Conservation (phyloP, 441 rosid species). For the Bruguiera hainesii region DNA sequence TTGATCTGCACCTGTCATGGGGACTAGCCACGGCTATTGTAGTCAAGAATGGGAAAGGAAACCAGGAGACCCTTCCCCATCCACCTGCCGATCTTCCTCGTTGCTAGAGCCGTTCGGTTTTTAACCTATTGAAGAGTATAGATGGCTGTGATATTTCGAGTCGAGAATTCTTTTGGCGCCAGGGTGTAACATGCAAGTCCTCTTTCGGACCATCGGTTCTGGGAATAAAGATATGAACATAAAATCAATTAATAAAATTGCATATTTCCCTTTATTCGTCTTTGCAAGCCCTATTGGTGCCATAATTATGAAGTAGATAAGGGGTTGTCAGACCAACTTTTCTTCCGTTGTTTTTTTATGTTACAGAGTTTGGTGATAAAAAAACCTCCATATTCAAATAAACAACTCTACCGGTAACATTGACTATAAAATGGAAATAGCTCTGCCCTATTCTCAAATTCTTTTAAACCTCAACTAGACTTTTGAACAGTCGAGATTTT, state of each 20-base stretch:
- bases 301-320: too few relatives aligned
- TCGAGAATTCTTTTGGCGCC: constrained; percentile 29
- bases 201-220: constrained; percentile 19
- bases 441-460: too few relatives aligned
- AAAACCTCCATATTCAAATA: too few relatives aligned
- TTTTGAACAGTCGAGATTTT: too few relatives aligned
- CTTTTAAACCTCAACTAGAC: too few relatives aligned
- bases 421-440: too few relatives aligned
- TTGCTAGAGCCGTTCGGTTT: constrained; percentile 38
- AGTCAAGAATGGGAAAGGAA: constrained; percentile 64
- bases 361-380: too few relatives aligned
- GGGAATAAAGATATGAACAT: constrained; percentile 22
- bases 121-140: not conserved
- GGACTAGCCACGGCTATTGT: constrained; percentile 66
- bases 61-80: constrained; percentile 54
- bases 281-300: too few relatives aligned
- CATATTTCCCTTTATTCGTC: constrained; percentile 9
- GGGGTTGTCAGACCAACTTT: too few relatives aligned
- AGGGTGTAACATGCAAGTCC: constrained; percentile 19
- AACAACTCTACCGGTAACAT: too few relatives aligned
- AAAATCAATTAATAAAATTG: constrained; percentile 20
- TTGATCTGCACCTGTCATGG: constrained; percentile 78
- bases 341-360: too few relatives aligned
- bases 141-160: constrained; percentile 8
- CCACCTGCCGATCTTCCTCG: constrained; percentile 76